Base-by-base conservation (phyloP, 768 basidiomycete species). In the Chalciporus piperatus region DNA sequence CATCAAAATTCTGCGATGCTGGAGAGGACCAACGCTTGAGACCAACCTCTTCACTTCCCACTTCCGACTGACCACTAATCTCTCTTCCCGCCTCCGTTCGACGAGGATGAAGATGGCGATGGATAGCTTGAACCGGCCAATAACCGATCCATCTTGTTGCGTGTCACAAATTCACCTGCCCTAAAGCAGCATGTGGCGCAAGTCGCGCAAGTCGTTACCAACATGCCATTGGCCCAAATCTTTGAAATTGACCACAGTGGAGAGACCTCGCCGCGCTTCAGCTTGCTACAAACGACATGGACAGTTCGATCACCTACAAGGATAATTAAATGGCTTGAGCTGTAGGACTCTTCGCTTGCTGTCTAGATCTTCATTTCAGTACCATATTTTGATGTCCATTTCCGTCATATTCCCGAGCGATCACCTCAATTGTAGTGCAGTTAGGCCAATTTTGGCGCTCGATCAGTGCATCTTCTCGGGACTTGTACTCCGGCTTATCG, bases 1-100 rank as follows among this genome's bases (percentile, higher is more conserved):
- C 27, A 60, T 63, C 44, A 58, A 62, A 56, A 58, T 54, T 39
- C 41, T 41, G 33, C 22, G 44, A 57, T 22, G 39, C 39, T 32
- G 48, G 47, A 32, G 47, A 46, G 45, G 39, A 37, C 40, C n/a
- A 48, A 32, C 4, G 40, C 16, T 28, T 14, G 47, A 10, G 37
- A 71, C 72, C 35, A 45, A 84, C 84, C 84, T 81, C 81, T 70
- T 80, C 77, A 72, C 84, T 75, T 80, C 85, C 86, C 84, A 71
- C 87, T 83, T 76, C 85, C 83, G 70, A 75, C 82, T 77, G 72
- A 71, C 83, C 79, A 71, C 80, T 72, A 68, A 76, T 82, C 74
- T 74, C 79, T 77, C 72, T 84, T 77, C 75, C 83, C 81, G 78
- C 81, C 80, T 80, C 83, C 74, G 77, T 74, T 76, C 69, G 70